These are phyloP conservation scores for Domatiomyces catenatus DNA, from an alignment of 2,329 filamentous ascomycete species.

Conservation along the genomic window DNA sequence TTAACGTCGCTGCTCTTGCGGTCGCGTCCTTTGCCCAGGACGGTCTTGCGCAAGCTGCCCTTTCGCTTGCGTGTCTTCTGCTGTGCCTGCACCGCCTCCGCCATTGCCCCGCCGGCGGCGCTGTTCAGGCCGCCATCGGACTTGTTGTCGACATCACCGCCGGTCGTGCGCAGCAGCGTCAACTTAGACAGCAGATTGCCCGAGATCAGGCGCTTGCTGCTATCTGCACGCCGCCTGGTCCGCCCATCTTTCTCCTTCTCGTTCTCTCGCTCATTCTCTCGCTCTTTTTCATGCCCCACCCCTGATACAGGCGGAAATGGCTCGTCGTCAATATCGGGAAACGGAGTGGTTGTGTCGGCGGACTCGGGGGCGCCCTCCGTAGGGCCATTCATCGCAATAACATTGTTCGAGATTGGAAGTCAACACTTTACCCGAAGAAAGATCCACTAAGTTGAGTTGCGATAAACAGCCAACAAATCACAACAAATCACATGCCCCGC, in stretches of 20 bases:
- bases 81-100: conserved; percentile 30
- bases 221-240: background rate
- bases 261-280: background rate
- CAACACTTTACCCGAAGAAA: too few relatives aligned
- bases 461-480: too few relatives aligned
- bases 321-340: background rate
- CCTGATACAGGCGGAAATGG: background rate
- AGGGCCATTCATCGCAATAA: background rate
- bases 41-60: conserved; percentile 72
- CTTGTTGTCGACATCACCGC: conserved; percentile 17
- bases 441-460: too few relatives aligned
- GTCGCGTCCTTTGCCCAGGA: conserved; percentile 59
- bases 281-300: background rate
- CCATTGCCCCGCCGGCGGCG: conserved; percentile 30
- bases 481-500: too few relatives aligned
- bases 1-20: conserved; percentile 40
- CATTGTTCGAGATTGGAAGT: too few relatives aligned
- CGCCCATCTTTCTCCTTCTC: background rate
- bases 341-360: background rate
- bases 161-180: conserved; percentile 46
- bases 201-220: conserved; percentile 38
- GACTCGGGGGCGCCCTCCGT: background rate
- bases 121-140: conserved; percentile 13
- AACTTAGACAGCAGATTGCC: conserved; percentile 54
- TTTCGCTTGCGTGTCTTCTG: conserved; percentile 52